These are phyloP conservation scores for Endogone sp. DNA, from an alignment of 192 early-diverging fungal species.

Conservation along the genomic window DNA sequence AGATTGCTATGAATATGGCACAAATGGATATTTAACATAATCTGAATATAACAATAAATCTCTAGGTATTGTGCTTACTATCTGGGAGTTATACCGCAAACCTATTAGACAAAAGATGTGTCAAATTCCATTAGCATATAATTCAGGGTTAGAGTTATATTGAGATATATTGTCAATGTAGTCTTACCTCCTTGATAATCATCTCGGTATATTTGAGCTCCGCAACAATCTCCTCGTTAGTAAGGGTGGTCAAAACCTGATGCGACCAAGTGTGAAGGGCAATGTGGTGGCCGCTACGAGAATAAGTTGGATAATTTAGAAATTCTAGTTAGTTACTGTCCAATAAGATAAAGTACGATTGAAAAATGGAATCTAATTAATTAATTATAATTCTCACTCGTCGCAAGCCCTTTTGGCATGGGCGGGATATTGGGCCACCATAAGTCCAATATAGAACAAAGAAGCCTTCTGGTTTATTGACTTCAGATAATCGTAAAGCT, in stretches of 20 bases:
- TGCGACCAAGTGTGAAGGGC: conserved; percentile 64
- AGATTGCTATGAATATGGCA: too few species aligned
- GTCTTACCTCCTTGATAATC: conserved; percentile 37
- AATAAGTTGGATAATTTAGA: too few species aligned
- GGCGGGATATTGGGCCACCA: conserved; percentile 45
- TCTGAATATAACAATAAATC: neutral
- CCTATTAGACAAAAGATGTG: too few species aligned
- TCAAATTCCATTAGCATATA: too few species aligned
- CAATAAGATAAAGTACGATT: too few species aligned
- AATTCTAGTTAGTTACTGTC: too few species aligned
- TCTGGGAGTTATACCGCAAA: conserved; percentile 27
- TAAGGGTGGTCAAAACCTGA: conserved; percentile 44
- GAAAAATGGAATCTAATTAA: too few species aligned
- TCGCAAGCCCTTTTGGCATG: conserved; percentile 38
- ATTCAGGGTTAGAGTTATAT: too few species aligned
- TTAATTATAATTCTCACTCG: too few species aligned
- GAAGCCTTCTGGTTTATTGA: conserved; percentile 48
- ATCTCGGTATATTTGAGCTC: conserved; percentile 54
- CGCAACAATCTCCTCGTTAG: conserved; percentile 44
- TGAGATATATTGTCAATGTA: too few species aligned
- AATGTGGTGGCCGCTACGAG: conserved; percentile 66
- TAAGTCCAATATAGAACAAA: conserved; percentile 62
- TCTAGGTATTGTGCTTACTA: conserved; percentile 26
- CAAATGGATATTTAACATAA: too few species aligned
- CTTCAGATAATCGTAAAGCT: conserved; percentile 41